phyloP scores from a whole-genome alignment of 768 basidiomycete species.

The Suillus variegatus region DNA sequence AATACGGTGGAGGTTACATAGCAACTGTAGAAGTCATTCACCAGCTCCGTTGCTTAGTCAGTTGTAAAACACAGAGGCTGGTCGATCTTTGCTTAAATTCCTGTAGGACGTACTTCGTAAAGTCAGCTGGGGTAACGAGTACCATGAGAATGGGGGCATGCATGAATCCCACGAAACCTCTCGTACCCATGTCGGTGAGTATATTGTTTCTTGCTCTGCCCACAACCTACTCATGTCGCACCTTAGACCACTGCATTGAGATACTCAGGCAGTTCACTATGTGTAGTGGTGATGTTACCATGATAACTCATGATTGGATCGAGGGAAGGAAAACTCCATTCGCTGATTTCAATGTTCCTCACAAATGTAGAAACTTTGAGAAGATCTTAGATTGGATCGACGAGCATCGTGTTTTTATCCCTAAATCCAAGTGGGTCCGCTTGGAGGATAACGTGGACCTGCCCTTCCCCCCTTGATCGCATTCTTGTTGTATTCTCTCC shows the following conservation, averaged over 20 bases:
- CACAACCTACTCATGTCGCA: not conserved
- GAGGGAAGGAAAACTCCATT: not conserved
- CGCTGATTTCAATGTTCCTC: not conserved
- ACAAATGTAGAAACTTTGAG: constrained; percentile 1
- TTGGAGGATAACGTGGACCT: not conserved
- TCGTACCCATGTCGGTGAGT: constrained; percentile 9
- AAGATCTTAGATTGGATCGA: not conserved
- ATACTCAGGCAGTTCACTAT: constrained; percentile 13
- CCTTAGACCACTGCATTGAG: constrained; percentile 13
- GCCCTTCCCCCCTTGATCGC: not conserved
- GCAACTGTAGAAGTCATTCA: constrained; percentile 13
- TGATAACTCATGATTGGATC: constrained; percentile 16
- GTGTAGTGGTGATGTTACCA: constrained; percentile 11
- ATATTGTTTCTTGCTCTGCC: not conserved
- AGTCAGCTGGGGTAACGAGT: constrained; percentile 8
- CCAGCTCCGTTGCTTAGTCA: constrained; percentile 15
- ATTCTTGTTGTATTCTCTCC: not conserved
- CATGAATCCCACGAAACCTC: not conserved
- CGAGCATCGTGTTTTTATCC: not conserved
- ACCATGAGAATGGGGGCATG: not conserved
- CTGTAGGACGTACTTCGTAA: constrained; percentile 13
- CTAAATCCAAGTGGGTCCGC: not conserved
- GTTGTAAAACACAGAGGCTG: not conserved
- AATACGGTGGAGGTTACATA: constrained; percentile 19
- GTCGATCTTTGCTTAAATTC: not conserved